Base-by-base conservation (phyloP, 2,329 filamentous ascomycete genomes). In the Xenoacremonium recifei region DNA sequence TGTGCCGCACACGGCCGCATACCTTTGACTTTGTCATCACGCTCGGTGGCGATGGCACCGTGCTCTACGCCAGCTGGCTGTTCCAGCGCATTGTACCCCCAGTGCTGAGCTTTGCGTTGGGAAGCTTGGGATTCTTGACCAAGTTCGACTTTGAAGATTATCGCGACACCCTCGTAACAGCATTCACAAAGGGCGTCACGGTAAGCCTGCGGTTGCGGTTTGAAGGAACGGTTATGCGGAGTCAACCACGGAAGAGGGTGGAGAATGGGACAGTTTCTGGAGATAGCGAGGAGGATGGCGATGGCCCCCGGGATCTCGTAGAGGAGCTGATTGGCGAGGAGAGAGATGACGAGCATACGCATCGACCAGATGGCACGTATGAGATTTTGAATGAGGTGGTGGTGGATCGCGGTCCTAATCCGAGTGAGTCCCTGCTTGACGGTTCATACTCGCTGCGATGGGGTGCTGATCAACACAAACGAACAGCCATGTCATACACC, bases 301-400 rank as follows among this genome's bases (percentile, higher is more conserved):
- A 72, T 15, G 59, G 67, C 49, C 63, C 50, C 42, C 72, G 84
- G 49, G 87, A 95, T 65, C 68, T 97, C 6, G 85, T 96, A 1
- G 91, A 96, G 61, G 91, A 97, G 61, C 68, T 97, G 35, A 85
- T 96, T 37, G 91, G 89, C 5, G 87, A 92, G 60, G 89, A 92
- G 68, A 81, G 80, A 35, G 89, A 91, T 34, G 87, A 95, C 55
- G 82, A 87, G 54, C 81, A 85, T 53, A 97, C 92, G 0, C 93
- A 97, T 69, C 78, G 73, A 31, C 91, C 91, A 0, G 89, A 93
- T 55, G 82, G 83, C 29, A 91, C 87, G 2, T 89, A 84, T 63
- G 89, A 96, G 65, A 95, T 97, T 44, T 70, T 99, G 48, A 99
- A 99, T 58, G 93, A 99, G 63, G 83, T 97, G n/a, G 92, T 99